phyloP scores from a whole-genome alignment of 2,329 filamentous ascomycete species.

The Botryosphaeria agaves region DNA sequence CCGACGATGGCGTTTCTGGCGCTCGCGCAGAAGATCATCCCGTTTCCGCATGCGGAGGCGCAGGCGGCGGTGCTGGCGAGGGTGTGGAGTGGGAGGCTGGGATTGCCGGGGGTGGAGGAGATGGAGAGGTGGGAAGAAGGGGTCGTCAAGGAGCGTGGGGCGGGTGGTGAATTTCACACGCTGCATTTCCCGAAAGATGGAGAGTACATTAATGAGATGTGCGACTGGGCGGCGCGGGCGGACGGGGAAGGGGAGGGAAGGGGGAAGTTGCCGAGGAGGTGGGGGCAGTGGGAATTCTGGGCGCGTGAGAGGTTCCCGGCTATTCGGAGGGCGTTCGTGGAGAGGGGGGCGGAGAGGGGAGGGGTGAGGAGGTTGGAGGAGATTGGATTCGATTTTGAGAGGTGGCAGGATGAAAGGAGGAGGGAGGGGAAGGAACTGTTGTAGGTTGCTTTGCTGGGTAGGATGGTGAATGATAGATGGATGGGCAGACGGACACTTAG shows the following conservation, averaged over 20 bases:
- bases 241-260: slow-evolving; percentile 23
- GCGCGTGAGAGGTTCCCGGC: slow-evolving; percentile 47
- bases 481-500: background rate
- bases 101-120: slow-evolving; percentile 41
- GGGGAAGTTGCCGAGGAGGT: slow-evolving; percentile 52
- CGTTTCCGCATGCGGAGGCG: slow-evolving; percentile 63
- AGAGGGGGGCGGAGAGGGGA: slow-evolving; percentile 37
- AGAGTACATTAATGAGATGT: slow-evolving; percentile 50
- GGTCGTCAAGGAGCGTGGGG: slow-evolving; percentile 24
- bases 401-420: slow-evolving; percentile 10
- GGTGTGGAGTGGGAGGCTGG: slow-evolving; percentile 55
- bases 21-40: slow-evolving; percentile 70
- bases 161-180: slow-evolving; percentile 34
- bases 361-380: slow-evolving; percentile 49
- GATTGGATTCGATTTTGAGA: slow-evolving; percentile 36
- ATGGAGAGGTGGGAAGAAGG: slow-evolving; percentile 53
- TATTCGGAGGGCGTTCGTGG: slow-evolving; percentile 56
- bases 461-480: too few relatives aligned
- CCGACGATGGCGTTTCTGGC: slow-evolving; percentile 65
- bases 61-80: slow-evolving; percentile 64
- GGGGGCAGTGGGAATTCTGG: slow-evolving; percentile 58
- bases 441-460: too few relatives aligned
- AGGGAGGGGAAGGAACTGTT: slow-evolving; percentile 4
- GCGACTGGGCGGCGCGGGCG: slow-evolving; percentile 40
- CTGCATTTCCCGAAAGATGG: slow-evolving; percentile 45